Evolutionary conservation across 129 eudicot genomes (phyloP).

Genomic region (Chrysanthemum lavandulifolium): DNA sequence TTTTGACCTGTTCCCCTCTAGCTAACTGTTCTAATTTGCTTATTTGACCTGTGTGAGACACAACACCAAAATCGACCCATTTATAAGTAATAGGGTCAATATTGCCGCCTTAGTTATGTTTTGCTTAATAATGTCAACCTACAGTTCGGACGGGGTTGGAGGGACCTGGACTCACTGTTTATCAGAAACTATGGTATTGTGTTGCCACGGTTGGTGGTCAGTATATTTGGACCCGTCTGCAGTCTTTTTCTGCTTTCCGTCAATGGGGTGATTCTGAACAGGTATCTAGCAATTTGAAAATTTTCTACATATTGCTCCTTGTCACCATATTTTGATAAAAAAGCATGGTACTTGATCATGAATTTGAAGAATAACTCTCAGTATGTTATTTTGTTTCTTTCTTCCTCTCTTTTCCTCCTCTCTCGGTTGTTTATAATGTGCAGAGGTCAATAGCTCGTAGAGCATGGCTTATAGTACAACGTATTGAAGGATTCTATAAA

Average conservation of each 20-base stretch:
- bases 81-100: too few species aligned
- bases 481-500: constrained; percentile 82
- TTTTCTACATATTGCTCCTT: too few species aligned
- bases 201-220: constrained; percentile 94
- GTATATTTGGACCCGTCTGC: constrained; percentile 87
- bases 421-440: constrained; percentile 9
- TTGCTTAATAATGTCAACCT: constrained; percentile 16
- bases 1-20: too few species aligned
- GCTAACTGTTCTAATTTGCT: too few species aligned
- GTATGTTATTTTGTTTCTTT: neutral
- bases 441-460: constrained; percentile 88
- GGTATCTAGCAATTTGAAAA: constrained; percentile 37
- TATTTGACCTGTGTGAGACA: too few species aligned
- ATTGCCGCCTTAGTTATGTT: neutral
- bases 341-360: neutral
- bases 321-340: neutral
- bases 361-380: neutral
- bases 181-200: constrained; percentile 93
- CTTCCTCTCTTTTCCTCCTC: neutral
- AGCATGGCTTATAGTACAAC: constrained; percentile 83
- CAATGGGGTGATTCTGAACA: constrained; percentile 98
- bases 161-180: constrained; percentile 93
- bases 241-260: constrained; percentile 92
- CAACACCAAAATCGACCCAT: too few species aligned
- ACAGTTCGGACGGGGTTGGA: constrained; percentile 91